Percentiles rank a stretch among this genome's conserved stretches.
These are phyloP conservation scores for bread wheat (Triticum aestivum) DNA, from an alignment of 176 grass and related monocot genomes.

Conservation along the genomic window IWGSC_CS_RefSeq_v2.1 NC_057799.1:578702388-578702887, in stretches of 20 bases:
- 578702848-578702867: background rate
- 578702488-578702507: conserved; percentile 74
- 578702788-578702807: too few relatives aligned
- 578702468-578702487: conserved; percentile 96
- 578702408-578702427: background rate
- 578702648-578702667: conserved; percentile 94
- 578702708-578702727: background rate
- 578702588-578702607: conserved; percentile 85
- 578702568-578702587: conserved; percentile 43
- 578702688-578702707: conserved; percentile 80
- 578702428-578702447: conserved; percentile 19
- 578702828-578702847: background rate
- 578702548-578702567: background rate
- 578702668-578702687: conserved; percentile 85
- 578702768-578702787: too few relatives aligned
- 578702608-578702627: conserved; percentile 91
- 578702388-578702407: background rate
- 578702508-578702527: background rate
- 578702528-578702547: background rate
- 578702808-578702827: too few relatives aligned
- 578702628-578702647: conserved; percentile 92
- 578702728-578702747: background rate
- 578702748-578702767: background rate
- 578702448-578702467: conserved; percentile 72
- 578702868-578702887: conserved; percentile 35